These are phyloP conservation scores for Ottelia alismoides DNA, from an alignment of 106 monocot genomes.

Conservation along the genomic window DNA sequence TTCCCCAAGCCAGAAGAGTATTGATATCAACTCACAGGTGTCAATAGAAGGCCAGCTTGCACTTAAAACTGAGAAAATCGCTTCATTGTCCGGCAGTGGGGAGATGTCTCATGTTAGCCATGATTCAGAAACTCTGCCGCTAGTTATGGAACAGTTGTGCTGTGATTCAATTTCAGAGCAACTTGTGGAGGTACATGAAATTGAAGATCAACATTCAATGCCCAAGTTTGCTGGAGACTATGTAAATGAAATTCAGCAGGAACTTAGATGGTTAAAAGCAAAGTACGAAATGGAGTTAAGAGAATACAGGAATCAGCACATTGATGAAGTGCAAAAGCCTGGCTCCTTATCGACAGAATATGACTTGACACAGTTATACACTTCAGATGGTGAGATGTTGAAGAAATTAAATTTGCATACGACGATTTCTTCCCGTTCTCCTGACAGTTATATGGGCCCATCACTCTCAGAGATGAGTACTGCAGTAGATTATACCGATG, in stretches of 20 bases:
- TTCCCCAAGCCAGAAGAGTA: slow-evolving; percentile 14
- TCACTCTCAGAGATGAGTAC: neutral
- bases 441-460: no score
- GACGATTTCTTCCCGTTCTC: slow-evolving; percentile 4
- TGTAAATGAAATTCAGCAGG: slow-evolving; percentile 15
- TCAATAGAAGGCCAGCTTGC: slow-evolving; percentile 2
- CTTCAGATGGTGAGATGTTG: neutral
- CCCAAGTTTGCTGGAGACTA: slow-evolving; percentile 7
- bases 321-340: slow-evolving; percentile 1
- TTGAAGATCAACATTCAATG: neutral
- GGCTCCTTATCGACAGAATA: slow-evolving; percentile 10
- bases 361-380: neutral
- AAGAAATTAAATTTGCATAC: slow-evolving; percentile 14
- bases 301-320: slow-evolving; percentile 5
- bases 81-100: neutral
- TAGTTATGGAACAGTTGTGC: neutral
- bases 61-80: neutral
- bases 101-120: neutral
- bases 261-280: slow-evolving; percentile 19
- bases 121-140: neutral
- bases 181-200: neutral
- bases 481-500: neutral
- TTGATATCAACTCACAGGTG: slow-evolving; percentile 4
- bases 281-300: slow-evolving; percentile 18
- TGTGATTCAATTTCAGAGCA: neutral